These are phyloP conservation scores for Candida xyloterini DNA, from an alignment of 805 yeast species.

Conservation along the genomic window DNA sequence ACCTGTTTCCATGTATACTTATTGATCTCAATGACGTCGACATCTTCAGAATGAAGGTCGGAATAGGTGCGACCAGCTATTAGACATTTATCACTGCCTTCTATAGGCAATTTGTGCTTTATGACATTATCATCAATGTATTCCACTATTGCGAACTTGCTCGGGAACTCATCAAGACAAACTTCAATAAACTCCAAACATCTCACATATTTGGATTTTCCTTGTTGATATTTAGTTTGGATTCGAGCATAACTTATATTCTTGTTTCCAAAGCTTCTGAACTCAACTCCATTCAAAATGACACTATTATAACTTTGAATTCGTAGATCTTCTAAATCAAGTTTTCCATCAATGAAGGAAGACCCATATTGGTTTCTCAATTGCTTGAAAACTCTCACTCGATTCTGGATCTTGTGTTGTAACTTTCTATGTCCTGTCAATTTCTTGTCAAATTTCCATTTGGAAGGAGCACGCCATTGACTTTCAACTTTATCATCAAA, in stretches of 20 bases:
- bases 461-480: slow-evolving; percentile 11
- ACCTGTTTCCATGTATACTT: slow-evolving; percentile 16
- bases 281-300: slow-evolving; percentile 1
- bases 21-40: slow-evolving; percentile 10
- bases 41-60: not conserved
- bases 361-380: slow-evolving; percentile 3
- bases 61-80: slow-evolving; percentile 8
- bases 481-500: slow-evolving; percentile 7
- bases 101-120: slow-evolving; percentile 7
- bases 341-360: not conserved
- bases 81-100: slow-evolving; percentile 1
- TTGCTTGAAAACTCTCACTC: slow-evolving; percentile 3
- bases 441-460: slow-evolving; percentile 13
- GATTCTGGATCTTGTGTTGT: slow-evolving; percentile 11
- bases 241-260: slow-evolving; percentile 13
- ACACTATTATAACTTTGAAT: not conserved
- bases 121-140: slow-evolving; percentile 4
- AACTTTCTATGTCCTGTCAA: slow-evolving; percentile 11
- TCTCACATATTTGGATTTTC: slow-evolving; percentile 10
- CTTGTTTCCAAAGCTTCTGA: slow-evolving; percentile 3
- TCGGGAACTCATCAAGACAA: slow-evolving; percentile 5
- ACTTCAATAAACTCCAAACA: slow-evolving; percentile 15
- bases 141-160: slow-evolving; percentile 15
- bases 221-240: slow-evolving; percentile 6
- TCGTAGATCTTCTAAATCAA: not conserved